Evolutionary conservation across 257 asterid genomes (phyloP).

Genomic region (Scutellaria minor): DNA sequence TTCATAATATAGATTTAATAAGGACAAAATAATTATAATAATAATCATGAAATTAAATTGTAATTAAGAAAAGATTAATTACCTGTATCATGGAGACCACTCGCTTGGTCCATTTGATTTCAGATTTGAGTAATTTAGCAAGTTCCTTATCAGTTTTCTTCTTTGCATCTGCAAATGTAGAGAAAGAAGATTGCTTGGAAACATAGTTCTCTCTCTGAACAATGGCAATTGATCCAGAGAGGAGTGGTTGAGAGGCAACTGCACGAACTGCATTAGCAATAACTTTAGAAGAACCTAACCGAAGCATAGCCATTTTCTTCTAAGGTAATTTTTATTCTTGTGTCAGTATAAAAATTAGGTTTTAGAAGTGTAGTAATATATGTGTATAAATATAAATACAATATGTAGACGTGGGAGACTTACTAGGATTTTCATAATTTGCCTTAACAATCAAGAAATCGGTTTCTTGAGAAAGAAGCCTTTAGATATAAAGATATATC

Average conservation of each 20-base stretch:
- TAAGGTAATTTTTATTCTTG: neutral
- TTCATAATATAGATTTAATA: no score
- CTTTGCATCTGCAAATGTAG: neutral
- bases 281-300: constrained; percentile 2
- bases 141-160: neutral
- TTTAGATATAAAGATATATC: no score
- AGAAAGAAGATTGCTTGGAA: neutral
- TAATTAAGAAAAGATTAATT: neutral
- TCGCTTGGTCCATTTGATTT: neutral
- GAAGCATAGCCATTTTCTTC: neutral
- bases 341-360: neutral
- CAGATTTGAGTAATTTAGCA: neutral
- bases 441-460: neutral
- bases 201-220: neutral
- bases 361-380: no score
- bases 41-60: no score
- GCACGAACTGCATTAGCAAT: neutral
- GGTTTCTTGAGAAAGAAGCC: neutral
- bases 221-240: neutral
- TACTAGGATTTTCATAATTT: neutral
- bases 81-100: neutral
- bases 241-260: neutral
- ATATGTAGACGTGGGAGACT: no score
- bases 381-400: no score
- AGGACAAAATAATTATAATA: no score